phyloP scores from a whole-genome alignment of 1,284 basidiomycete genomes.

The Mycena sp. region DNA sequence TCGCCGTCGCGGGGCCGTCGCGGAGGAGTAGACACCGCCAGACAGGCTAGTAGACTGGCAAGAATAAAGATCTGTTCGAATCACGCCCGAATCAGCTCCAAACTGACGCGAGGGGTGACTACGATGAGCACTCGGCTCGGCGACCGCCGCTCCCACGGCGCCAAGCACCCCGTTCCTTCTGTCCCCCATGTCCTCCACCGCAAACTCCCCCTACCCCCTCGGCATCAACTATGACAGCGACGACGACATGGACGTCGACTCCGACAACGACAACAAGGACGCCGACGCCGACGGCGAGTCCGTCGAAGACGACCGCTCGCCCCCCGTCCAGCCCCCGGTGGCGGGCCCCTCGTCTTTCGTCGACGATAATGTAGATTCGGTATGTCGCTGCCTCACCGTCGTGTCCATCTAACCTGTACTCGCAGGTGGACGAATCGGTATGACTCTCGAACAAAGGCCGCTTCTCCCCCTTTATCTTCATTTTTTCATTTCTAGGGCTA shows the following conservation, averaged over 20 bases:
- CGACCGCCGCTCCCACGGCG: slow-evolving; percentile 6
- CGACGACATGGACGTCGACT: slow-evolving; percentile 58
- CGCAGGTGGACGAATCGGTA: slow-evolving; percentile 35
- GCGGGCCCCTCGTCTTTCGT: slow-evolving; percentile 23
- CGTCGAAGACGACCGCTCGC: slow-evolving; percentile 53
- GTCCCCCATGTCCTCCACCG: slow-evolving; percentile 37
- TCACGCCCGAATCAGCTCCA: no score
- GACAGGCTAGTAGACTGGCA: no score
- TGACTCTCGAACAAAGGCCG: slow-evolving; percentile 32
- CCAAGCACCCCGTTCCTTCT: slow-evolving; percentile 3
- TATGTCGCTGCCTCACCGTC: slow-evolving; percentile 47
- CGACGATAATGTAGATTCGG: slow-evolving; percentile 67
- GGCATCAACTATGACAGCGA: slow-evolving; percentile 56
- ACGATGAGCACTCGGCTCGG: slow-evolving; percentile 26
- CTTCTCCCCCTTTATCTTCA: slow-evolving; percentile 29
- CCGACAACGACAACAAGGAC: slow-evolving; percentile 51
- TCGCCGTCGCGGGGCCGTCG: background rate
- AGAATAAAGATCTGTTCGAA: no score
- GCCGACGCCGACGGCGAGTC: slow-evolving; percentile 61
- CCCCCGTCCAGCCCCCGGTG: slow-evolving; percentile 27
- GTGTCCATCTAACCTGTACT: slow-evolving; percentile 28
- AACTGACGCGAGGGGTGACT: background rate
- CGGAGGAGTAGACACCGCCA: no score
- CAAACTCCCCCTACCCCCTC: slow-evolving; percentile 44
- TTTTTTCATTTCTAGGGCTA: slow-evolving; percentile 62